Evolutionary conservation across 2,329 filamentous ascomycete species (phyloP), one percentile per base, ranked within the genome.

Genomic region (Pseudocercospora pini-densiflorae): DNA sequence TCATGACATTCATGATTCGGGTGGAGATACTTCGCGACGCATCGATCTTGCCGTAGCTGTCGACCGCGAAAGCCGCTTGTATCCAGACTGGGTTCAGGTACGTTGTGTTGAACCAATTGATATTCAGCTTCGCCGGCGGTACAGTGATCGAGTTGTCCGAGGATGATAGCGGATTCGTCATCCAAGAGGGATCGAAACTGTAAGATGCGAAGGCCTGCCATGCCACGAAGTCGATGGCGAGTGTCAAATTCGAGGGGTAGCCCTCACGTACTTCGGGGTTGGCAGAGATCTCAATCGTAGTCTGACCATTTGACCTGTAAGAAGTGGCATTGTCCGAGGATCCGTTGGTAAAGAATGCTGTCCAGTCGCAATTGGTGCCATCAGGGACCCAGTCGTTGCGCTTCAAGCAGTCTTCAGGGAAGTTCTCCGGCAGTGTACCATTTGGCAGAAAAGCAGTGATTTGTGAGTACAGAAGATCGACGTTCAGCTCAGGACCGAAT

Each of bases 1-100:
- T 47, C 7, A 61, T 14, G 8, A 51, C 24, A 16, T 57, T 31
- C 16, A 64, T 36, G 14, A 65, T 43, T 27, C 33, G 5, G 9
- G 55, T 19, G 3, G 59, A 59, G 12, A 58, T 45, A n/a, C 45
- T 57, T 21, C 62, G 61, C 14, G 63, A 64, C 14, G 64, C 55
- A 23, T 51, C 27, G 27, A 72, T 21, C 1, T 29, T 43, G 16
- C 63, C 66, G 12, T 60, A 57, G 2, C 63, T 49, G 47, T 70
- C 69, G 5, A 68, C 70, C 5, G 73, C 72, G 68, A 70, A 76
- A 14, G 75, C 71, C 21, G 74, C 73, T 4, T 75, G 68, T 7
- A 69, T 59, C 75, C 75, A 77, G 14, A 69, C 64, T 8, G 75
- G 73, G 51, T 72, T 64, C n/a, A 75, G 36, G n/a, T 23, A 58